Conservation (phyloP, 2,329 filamentous ascomycete genomes). For the Delphinella strobiligena region DNA sequence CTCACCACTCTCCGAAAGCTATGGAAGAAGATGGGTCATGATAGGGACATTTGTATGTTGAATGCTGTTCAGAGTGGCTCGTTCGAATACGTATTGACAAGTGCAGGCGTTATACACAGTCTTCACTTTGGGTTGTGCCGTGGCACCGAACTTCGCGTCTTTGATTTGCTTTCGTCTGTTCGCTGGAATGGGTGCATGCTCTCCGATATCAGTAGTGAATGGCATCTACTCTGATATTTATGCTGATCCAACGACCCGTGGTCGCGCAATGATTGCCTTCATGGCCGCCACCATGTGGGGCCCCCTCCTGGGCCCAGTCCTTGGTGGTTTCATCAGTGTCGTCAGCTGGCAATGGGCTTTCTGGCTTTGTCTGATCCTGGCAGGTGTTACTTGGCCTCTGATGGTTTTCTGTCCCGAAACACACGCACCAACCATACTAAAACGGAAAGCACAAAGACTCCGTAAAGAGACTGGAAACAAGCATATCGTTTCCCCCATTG, state of each 20-base stretch:
- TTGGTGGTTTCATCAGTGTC: slow-evolving; percentile 49
- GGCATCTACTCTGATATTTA: slow-evolving; percentile 56
- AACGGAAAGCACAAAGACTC: slow-evolving; percentile 43
- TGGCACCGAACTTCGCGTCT: slow-evolving; percentile 31
- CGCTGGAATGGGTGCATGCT: slow-evolving; percentile 31
- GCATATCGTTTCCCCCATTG: slow-evolving; percentile 47
- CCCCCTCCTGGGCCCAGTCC: slow-evolving; percentile 53
- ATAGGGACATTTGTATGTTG: slow-evolving; percentile 34
- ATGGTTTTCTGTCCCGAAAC: slow-evolving; percentile 49
- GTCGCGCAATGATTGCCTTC: slow-evolving; percentile 50
- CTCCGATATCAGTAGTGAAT: slow-evolving; percentile 47
- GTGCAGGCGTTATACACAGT: slow-evolving; percentile 24
- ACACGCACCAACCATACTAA: slow-evolving; percentile 31
- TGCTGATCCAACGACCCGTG: slow-evolving; percentile 41
- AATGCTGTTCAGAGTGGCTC: too few relatives aligned
- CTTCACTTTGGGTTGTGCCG: slow-evolving; percentile 33
- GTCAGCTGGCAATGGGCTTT: slow-evolving; percentile 60
- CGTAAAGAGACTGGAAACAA: slow-evolving; percentile 42
- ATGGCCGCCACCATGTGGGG: slow-evolving; percentile 56
- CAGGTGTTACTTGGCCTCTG: slow-evolving; percentile 47
- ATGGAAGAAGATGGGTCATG: slow-evolving; percentile 35
- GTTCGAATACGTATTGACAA: neutral
- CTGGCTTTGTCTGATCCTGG: slow-evolving; percentile 58
- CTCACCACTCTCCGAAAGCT: slow-evolving; percentile 32
- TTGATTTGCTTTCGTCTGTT: slow-evolving; percentile 33